A percentile compares a stretch with the other conserved stretches of the same genome.
Evolutionary conservation across 306 rosid genomes (phyloP).

Genomic region (Amphicarpaea edgeworthii): DNA sequence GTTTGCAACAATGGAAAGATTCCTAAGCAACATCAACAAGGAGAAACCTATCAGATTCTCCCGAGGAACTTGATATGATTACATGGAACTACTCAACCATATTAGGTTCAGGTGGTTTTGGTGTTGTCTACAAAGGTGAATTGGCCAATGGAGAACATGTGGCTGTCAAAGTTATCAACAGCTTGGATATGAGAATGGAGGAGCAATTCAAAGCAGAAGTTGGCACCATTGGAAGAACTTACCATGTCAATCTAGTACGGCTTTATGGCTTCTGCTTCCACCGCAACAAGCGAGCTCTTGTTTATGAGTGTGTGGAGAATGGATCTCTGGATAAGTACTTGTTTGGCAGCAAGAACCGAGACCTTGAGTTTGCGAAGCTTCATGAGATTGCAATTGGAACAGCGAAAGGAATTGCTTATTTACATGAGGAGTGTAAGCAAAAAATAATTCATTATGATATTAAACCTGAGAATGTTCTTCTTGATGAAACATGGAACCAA

Average conservation of each 20-base stretch:
- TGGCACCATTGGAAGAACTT: conserved; percentile 64
- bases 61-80: conserved; percentile 45
- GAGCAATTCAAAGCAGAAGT: conserved; percentile 62
- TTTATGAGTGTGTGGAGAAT: conserved; percentile 54
- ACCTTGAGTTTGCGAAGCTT: conserved; percentile 48
- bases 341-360: conserved; percentile 40
- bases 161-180: conserved; percentile 60
- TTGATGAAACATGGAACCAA: conserved; percentile 52
- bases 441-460: conserved; percentile 59
- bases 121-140: conserved; percentile 53
- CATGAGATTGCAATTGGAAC: conserved; percentile 57
- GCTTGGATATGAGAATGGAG: conserved; percentile 47
- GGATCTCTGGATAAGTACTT: conserved; percentile 50
- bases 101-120: conserved; percentile 59
- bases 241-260: conserved; percentile 53
- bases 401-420: conserved; percentile 58
- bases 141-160: conserved; percentile 47
- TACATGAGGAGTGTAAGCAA: conserved; percentile 57
- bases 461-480: conserved; percentile 57
- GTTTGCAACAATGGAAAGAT: conserved; percentile 59
- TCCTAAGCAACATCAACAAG: conserved; percentile 53
- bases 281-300: conserved; percentile 50
- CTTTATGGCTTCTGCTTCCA: conserved; percentile 61
- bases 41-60: conserved; percentile 57
- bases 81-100: conserved; percentile 48